These are phyloP conservation scores for Trichophyton verrucosum DNA, from an alignment of 2,329 filamentous ascomycete genomes.

Conservation along the genomic window DNA sequence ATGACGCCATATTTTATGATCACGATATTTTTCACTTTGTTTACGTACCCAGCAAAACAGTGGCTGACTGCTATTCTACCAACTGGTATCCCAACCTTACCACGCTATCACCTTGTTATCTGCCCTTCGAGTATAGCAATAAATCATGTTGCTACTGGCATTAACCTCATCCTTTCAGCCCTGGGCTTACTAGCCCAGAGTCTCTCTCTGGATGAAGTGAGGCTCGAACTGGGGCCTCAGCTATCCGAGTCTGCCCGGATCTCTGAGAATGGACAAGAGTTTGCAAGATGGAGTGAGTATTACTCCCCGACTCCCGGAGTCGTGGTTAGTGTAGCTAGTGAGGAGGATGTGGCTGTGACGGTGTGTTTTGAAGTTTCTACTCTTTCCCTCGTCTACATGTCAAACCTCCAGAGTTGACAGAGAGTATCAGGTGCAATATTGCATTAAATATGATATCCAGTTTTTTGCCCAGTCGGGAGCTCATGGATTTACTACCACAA, in stretches of 20 bases:
- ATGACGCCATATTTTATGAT: background rate
- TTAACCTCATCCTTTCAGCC: background rate
- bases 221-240: background rate
- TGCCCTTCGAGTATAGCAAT: background rate
- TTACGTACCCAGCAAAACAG: background rate
- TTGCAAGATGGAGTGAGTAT: constrained; percentile 13
- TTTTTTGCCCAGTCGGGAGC: constrained; percentile 43
- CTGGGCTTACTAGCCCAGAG: background rate
- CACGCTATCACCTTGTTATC: background rate
- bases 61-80: background rate
- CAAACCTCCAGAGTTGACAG: constrained; percentile 6
- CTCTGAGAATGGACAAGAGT: background rate
- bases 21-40: background rate
- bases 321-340: constrained; percentile 12
- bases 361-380: constrained; percentile 7
- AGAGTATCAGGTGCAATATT: constrained; percentile 34
- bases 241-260: background rate
- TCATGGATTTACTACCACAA: constrained; percentile 40
- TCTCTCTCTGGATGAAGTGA: background rate
- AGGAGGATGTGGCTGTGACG: constrained; percentile 12
- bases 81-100: too few species aligned
- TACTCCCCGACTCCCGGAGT: constrained; percentile 9
- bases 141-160: background rate
- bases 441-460: constrained; percentile 36
- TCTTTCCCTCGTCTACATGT: background rate